Conservation (phyloP, 768 basidiomycete genomes). For the Suillus cothurnatus region DNA sequence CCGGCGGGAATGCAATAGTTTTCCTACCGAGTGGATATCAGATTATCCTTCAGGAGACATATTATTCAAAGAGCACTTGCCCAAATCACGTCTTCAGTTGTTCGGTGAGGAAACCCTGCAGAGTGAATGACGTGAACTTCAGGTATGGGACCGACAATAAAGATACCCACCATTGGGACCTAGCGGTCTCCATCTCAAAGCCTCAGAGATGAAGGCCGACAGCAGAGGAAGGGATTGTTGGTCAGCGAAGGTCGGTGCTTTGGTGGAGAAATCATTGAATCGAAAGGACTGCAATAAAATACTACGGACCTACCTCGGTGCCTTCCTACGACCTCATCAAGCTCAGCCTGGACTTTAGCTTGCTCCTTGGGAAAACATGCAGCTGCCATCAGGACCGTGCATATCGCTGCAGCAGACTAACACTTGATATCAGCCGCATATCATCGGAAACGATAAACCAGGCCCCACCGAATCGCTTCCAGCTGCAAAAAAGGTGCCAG, state of each 20-base stretch:
- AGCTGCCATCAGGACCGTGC: not conserved
- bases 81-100: constrained; percentile 9
- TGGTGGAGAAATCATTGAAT: not conserved
- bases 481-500: not conserved
- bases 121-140: not conserved
- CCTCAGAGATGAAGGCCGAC: not conserved
- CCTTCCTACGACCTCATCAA: not conserved
- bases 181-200: not conserved
- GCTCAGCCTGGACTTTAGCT: not conserved
- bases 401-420: not conserved
- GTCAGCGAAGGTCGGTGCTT: not conserved
- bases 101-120: constrained; percentile 7
- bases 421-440: not conserved
- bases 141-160: not conserved
- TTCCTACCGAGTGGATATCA: constrained; percentile 17
- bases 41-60: not conserved
- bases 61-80: not conserved
- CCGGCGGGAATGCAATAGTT: constrained; percentile 27
- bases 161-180: not conserved
- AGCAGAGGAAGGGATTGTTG: not conserved
- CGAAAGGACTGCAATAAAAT: not conserved
- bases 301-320: not conserved
- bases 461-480: not conserved
- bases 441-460: not conserved
- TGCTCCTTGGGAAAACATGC: not conserved